phyloP scores from a whole-genome alignment of 345 rosid species.

The Ceriops tagal region DNA sequence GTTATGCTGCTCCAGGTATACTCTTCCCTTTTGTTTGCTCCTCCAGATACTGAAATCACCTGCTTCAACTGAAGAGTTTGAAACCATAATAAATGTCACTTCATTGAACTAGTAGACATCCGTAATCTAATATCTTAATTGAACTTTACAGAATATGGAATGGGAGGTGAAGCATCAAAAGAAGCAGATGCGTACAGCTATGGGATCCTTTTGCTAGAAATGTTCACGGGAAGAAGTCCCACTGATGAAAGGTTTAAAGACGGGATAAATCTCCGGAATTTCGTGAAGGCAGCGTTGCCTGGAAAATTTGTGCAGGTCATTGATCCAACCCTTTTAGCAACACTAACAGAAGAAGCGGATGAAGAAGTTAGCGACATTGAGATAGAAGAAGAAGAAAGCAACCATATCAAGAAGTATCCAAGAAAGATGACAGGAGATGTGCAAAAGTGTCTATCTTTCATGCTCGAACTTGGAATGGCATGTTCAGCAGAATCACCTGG shows the following conservation, averaged over 20 bases:
- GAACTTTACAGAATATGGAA: slow-evolving; percentile 13
- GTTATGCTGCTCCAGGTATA: slow-evolving; percentile 24
- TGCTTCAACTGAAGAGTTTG: too few species aligned
- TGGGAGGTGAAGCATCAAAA: not conserved
- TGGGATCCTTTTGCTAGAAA: slow-evolving; percentile 16
- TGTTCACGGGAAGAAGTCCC: slow-evolving; percentile 5
- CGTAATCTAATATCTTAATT: too few species aligned
- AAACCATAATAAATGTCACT: too few species aligned
- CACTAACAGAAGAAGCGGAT: not conserved
- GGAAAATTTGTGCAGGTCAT: not conserved
- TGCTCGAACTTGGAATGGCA: not conserved
- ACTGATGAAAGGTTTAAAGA: not conserved
- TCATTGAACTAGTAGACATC: too few species aligned
- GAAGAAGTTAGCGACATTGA: not conserved
- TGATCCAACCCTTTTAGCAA: not conserved
- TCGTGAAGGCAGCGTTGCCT: not conserved
- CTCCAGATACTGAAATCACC: too few species aligned
- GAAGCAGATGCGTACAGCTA: slow-evolving; percentile 16
- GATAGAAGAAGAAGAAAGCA: not conserved
- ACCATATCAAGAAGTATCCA: not conserved
- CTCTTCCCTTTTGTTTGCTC: not conserved
- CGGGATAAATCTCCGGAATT: not conserved
- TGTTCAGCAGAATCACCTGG: not conserved
- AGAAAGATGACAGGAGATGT: not conserved
- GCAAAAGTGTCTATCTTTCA: not conserved